Evolutionary conservation across 176 grass and related monocot species (phyloP).

Genomic region (Carex myosuroides): DNA sequence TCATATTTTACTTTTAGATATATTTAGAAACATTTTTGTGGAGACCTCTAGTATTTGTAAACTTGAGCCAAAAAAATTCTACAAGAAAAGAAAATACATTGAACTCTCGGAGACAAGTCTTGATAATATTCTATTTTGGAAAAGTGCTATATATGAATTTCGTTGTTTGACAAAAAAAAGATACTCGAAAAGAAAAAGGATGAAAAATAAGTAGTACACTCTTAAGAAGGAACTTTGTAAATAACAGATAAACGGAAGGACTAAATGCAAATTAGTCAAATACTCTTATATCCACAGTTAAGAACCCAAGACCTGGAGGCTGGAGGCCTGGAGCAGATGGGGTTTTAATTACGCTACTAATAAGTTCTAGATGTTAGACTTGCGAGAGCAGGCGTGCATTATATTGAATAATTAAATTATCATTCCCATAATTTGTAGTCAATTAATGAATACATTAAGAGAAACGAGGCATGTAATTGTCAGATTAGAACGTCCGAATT

Average conservation of each 20-base stretch:
- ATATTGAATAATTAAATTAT: slow-evolving; percentile 4
- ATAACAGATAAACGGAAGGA: neutral
- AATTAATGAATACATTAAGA: neutral
- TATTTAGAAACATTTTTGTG: too few relatives aligned
- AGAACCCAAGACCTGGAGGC: slow-evolving; percentile 11
- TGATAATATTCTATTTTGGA: too few relatives aligned
- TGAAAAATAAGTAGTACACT: neutral
- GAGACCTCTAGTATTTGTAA: too few relatives aligned
- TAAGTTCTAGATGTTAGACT: slow-evolving; percentile 7
- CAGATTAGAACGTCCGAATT: slow-evolving; percentile 22
- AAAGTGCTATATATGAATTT: neutral
- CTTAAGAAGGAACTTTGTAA: neutral
- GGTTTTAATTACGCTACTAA: slow-evolving; percentile 8
- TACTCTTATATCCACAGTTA: neutral
- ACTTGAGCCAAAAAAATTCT: too few relatives aligned
- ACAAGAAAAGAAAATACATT: too few relatives aligned
- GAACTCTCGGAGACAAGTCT: too few relatives aligned
- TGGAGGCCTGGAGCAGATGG: neutral
- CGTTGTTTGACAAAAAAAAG: neutral
- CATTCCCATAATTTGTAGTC: neutral
- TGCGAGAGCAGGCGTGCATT: slow-evolving; percentile 11
- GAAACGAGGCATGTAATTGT: slow-evolving; percentile 13
- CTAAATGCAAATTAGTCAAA: neutral
- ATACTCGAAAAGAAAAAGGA: neutral
- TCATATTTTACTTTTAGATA: too few relatives aligned